These are phyloP conservation scores for Limtongia smithiae DNA, from an alignment of 805 yeast species.

Conservation along the genomic window DNA sequence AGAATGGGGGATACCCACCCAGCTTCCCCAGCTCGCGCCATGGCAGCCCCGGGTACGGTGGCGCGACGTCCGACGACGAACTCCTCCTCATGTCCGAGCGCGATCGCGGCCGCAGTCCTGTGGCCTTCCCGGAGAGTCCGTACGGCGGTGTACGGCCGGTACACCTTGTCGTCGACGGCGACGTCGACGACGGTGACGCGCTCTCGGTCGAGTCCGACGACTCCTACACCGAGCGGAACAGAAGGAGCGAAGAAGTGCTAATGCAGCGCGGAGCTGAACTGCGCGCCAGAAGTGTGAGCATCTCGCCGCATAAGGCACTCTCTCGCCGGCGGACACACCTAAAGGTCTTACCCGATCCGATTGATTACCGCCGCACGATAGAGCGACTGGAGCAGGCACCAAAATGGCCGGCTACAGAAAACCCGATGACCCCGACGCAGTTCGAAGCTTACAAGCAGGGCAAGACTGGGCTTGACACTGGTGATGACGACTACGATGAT, in stretches of 20 bases:
- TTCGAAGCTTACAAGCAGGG: no score
- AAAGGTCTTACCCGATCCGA: no score
- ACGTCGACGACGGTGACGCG: slow-evolving; percentile 16
- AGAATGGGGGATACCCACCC: background rate
- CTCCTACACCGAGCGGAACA: slow-evolving; percentile 8
- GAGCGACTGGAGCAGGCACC: no score
- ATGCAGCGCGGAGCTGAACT: slow-evolving; percentile 18
- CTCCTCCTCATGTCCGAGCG: background rate
- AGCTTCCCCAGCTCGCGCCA: background rate
- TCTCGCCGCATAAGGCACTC: no score
- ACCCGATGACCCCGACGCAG: no score
- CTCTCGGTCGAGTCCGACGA: background rate
- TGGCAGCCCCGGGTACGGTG: slow-evolving; percentile 2
- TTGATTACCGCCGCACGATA: no score
- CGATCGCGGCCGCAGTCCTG: background rate
- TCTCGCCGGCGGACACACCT: no score
- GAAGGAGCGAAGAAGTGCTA: slow-evolving; percentile 7
- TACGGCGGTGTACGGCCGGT: slow-evolving; percentile 1
- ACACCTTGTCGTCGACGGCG: slow-evolving; percentile 11
- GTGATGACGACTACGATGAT: slow-evolving; percentile 1
- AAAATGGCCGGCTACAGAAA: no score
- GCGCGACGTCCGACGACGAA: slow-evolving; percentile 16
- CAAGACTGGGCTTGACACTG: background rate
- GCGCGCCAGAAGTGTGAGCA: no score
- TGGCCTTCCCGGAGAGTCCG: background rate